Evolutionary conservation across 2,329 filamentous ascomycete genomes (phyloP), one percentile per base, ranked within the genome.

Genomic region (Colletotrichum ledebouriae): DNA sequence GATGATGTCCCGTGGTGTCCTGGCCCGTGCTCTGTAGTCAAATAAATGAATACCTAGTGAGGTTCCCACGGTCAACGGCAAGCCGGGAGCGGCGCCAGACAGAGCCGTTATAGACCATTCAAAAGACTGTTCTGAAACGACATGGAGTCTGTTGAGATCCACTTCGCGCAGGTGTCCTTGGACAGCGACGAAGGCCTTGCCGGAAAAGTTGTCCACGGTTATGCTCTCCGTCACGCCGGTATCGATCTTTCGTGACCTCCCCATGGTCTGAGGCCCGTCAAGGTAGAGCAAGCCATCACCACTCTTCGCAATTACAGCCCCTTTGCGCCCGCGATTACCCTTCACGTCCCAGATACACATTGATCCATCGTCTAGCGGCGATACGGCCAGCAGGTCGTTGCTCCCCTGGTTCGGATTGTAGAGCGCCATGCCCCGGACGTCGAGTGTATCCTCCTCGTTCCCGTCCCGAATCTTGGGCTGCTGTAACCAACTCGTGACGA

Each of bases 301-400:
- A 77, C 92, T 96, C 70, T 86, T 86, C 1, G 87, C 89, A 11
- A 92, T 72, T 37, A 96, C 87, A 3, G 83, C 86, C 2, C 92
- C 92, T 71, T 85, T 86, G 70, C 76, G 83, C 5, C 79, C 79
- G 55, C 81, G 80, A 34, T 84, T 86, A 1, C 86, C 86, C 62
- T 86, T 88, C 58, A 93, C 82, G 75, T 97, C 92, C 94, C 94
- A 98, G 6, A 97, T 80, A 73, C 91, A 93, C n/a, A 98, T 86
- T 59, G 92, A 94, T 0, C 94, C 94, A 75, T 98, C 93, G 66
- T 97, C 93, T 7, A 97, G 82, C 2, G 94, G 93, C 0, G 92
- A 90, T 15, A 97, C 85, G 0, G 93, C 89, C 61, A 90, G 83
- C 70, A 85, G 70, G 3, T 80, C 80, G 34, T 79, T 81, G 12